A percentile compares a stretch with the other conserved stretches of the same genome.
Conservation (phyloP, 108 stramenopile species). For the Tribonema minus region DNA sequence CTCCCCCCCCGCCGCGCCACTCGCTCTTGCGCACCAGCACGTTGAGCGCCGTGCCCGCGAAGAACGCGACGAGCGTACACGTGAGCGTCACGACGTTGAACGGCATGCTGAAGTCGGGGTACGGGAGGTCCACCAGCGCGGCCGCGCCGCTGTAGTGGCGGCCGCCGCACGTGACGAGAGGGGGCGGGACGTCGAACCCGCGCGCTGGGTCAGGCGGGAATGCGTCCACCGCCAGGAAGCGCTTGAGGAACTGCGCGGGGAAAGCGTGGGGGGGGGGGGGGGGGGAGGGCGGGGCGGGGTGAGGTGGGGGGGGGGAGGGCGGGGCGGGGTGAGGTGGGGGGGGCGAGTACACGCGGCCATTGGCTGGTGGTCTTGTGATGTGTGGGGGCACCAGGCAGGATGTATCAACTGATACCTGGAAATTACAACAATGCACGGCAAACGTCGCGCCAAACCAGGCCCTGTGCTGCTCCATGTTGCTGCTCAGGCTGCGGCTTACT, state of each 20-base stretch:
- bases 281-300: no score
- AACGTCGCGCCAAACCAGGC: no score
- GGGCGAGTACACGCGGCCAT: no score
- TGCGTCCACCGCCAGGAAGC: slow-evolving; percentile 24
- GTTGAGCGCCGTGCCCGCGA: slow-evolving; percentile 74
- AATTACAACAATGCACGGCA: no score
- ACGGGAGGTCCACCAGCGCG: slow-evolving; percentile 51
- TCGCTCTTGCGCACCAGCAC: slow-evolving; percentile 63
- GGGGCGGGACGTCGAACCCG: slow-evolving; percentile 25
- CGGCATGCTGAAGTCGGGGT: slow-evolving; percentile 90
- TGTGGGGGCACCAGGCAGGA: no score
- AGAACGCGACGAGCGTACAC: slow-evolving; percentile 76
- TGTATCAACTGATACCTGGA: no score
- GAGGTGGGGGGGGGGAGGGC: no score
- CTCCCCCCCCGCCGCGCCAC: background rate
- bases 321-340: no score
- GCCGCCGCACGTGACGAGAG: slow-evolving; percentile 8
- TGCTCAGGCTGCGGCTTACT: no score
- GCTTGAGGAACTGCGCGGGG: slow-evolving; percentile 37
- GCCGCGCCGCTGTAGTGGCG: slow-evolving; percentile 2
- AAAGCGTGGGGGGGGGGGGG: no score
- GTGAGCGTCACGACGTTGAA: slow-evolving; percentile 84
- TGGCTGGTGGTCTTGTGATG: no score
- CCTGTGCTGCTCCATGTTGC: no score
- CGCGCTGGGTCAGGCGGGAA: slow-evolving; percentile 37